Conservation (phyloP, 2,329 filamentous ascomycete species). For the Claviceps purpurea region DNA sequence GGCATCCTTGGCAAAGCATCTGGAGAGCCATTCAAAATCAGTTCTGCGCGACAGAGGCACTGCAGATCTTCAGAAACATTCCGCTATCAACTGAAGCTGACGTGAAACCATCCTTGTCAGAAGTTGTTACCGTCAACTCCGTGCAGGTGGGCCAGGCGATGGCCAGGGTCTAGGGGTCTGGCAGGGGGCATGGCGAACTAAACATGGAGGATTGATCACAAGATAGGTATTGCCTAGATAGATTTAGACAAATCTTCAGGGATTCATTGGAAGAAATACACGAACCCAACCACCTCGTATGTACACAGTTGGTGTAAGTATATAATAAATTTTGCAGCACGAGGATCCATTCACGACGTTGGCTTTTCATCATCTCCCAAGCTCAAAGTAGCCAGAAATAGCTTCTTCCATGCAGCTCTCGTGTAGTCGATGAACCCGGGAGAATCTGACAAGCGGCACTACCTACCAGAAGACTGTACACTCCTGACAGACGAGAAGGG, state of each 20-base stretch:
- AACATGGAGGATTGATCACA: not conserved
- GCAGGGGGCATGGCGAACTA: not conserved
- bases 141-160: not conserved
- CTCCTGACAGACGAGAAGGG: not conserved
- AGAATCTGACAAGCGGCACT: not conserved
- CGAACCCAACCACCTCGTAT: not conserved
- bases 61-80: not conserved
- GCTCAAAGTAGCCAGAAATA: not conserved
- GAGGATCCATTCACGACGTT: not conserved
- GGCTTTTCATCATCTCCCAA: not conserved
- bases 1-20: not conserved
- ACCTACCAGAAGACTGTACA: not conserved
- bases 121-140: not conserved
- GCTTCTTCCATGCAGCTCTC: not conserved
- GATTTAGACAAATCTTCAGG: not conserved
- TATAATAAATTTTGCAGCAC: not conserved
- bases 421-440: not conserved
- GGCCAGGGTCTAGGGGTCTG: not conserved
- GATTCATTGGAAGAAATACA: not conserved
- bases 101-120: not conserved
- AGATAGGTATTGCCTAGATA: not conserved
- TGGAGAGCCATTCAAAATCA: not conserved
- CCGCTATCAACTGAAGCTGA: not conserved
- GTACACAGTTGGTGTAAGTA: no score
- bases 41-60: not conserved